phyloP scores from a whole-genome alignment of 495 filamentous ascomycete genomes.

The Ramalina intermedia region DNA sequence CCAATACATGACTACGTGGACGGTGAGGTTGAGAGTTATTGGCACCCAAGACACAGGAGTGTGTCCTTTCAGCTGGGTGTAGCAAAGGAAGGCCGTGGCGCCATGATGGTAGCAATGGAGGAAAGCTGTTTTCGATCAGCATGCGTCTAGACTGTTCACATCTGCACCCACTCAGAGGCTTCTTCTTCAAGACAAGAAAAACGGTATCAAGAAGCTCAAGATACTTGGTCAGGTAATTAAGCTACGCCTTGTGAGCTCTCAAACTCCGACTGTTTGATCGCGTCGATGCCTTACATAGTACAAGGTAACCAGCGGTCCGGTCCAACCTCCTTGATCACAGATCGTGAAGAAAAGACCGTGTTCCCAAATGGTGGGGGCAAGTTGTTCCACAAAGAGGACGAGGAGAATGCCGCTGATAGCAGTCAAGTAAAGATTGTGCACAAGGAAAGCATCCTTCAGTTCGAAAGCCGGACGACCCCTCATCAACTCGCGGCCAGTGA shows the following conservation, averaged over 20 bases:
- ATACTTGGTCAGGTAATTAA: conserved; percentile 64
- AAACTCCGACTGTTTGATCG: background rate
- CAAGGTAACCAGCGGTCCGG: conserved; percentile 55
- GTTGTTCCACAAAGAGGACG: conserved; percentile 57
- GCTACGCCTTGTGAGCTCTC: conserved; percentile 23
- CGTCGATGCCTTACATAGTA: conserved; percentile 47
- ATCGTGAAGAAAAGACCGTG: conserved; percentile 60
- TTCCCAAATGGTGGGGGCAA: conserved; percentile 51
- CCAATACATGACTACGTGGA: conserved; percentile 61
- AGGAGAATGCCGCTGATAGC: conserved; percentile 52
- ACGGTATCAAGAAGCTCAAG: conserved; percentile 54
- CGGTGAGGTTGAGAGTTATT: conserved; percentile 52
- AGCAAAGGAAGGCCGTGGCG: conserved; percentile 57
- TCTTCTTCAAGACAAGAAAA: conserved; percentile 63
- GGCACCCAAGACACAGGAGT: conserved; percentile 56
- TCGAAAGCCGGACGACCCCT: conserved; percentile 51
- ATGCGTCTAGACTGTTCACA: background rate
- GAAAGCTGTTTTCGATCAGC: conserved; percentile 33
- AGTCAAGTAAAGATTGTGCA: conserved; percentile 73
- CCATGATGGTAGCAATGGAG: conserved; percentile 66
- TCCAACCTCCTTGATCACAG: conserved; percentile 64
- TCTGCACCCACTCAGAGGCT: conserved; percentile 40
- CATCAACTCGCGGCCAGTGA: conserved; percentile 64
- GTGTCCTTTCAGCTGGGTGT: conserved; percentile 53
- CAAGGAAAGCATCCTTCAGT: conserved; percentile 53